Base-by-base conservation (phyloP, 2,329 filamentous ascomycete genomes). In the Penicillium sp. region DNA sequence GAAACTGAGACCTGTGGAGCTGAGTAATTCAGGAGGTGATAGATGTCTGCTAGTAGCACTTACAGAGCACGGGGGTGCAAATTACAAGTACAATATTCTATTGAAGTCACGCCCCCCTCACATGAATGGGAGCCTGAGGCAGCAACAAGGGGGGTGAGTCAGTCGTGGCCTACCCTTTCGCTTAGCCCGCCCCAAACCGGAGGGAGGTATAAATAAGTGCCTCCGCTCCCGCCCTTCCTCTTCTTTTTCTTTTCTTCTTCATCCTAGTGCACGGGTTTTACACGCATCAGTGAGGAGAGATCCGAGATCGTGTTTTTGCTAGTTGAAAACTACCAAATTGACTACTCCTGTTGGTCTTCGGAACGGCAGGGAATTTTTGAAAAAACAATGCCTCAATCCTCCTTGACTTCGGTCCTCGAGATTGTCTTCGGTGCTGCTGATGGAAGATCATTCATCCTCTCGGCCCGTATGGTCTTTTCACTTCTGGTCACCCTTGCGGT, bases 281-380 rank as follows among this genome's bases (percentile, higher is more conserved):
- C 83, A 86, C 84, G 84, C 87, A 85, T 84, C 86, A 88, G 86
- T 91, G 88, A 91, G 86, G 88, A 90, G 87, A 86, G 83, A 86
- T 91, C 89, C 85, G 89, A 91, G 87, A 85, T 84, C 83, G 84
- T 83, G 83, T 90, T 90, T 89, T 90, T 91, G 88, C 88, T 91
- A 89, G 87, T 90, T 90, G 87, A 89, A 89, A 90, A 89, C 87
- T 90, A 89, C 81, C 79, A 72, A 82, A 80, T 81, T 89, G 88
- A 90, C 88, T 81, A 81, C 88, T 92, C 81, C 80, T 82, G 77
- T 82, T 83, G 85, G 86, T 83, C 83, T 34, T 38, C 82, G 81
- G 83, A 81, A 82, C 83, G 84, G 78, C 79, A 83, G 82, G 87
- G 88, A 91, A 91, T 91, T 87, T 91, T 91, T 91, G 87, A 83